Evolutionary conservation across 2,329 filamentous ascomycete genomes (phyloP).

Genomic region (Pleoardoris graminearum): DNA sequence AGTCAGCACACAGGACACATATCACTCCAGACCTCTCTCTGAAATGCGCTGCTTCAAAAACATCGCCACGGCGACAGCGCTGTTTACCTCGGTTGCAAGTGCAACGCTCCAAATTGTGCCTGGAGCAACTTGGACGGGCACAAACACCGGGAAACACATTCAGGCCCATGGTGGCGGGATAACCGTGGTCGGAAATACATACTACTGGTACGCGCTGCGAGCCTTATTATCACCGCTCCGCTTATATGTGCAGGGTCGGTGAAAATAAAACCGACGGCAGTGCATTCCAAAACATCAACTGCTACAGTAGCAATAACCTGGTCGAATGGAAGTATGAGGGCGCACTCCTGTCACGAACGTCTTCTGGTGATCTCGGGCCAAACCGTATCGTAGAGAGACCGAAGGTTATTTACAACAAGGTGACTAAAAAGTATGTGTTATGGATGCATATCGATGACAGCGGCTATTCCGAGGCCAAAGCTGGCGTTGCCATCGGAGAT

Average conservation of each 20-base stretch:
- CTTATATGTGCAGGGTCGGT: conserved; percentile 55
- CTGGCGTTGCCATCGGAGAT: conserved; percentile 64
- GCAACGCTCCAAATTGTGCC: conserved; percentile 46
- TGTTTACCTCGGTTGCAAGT: conserved; percentile 24
- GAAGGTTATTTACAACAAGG: conserved; percentile 69
- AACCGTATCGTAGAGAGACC: conserved; percentile 67
- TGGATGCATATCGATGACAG: conserved; percentile 69
- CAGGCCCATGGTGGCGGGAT: conserved; percentile 70
- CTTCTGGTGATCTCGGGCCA: conserved; percentile 62
- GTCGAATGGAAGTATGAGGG: conserved; percentile 67
- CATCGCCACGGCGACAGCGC: conserved; percentile 11
- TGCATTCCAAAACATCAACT: conserved; percentile 66
- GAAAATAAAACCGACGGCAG: conserved; percentile 69
- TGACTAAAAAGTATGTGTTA: conserved; percentile 67
- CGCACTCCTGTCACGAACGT: conserved; percentile 59
- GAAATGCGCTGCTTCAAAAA: conserved; percentile 25
- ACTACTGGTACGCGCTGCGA: conserved; percentile 54
- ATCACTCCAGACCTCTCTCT: no score
- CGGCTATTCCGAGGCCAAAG: conserved; percentile 65
- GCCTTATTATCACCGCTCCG: not conserved
- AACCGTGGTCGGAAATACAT: conserved; percentile 61
- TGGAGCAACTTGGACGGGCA: conserved; percentile 47
- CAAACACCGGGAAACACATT: conserved; percentile 57
- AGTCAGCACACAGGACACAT: no score
- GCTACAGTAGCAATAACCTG: conserved; percentile 54